phyloP scores from a whole-genome alignment of 78 protist genomes.

The Dictyostelium citrinum region DNA sequence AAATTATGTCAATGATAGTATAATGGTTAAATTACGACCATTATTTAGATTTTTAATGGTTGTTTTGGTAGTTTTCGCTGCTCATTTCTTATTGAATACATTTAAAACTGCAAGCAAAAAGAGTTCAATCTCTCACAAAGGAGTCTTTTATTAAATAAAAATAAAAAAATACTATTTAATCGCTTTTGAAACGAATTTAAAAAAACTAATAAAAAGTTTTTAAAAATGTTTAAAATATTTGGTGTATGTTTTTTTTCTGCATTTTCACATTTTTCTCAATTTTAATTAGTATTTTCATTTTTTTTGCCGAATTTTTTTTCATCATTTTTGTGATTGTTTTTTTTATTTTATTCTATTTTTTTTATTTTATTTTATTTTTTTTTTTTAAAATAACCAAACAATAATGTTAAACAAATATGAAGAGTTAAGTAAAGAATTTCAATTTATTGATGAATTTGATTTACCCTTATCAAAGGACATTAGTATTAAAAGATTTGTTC shows the following conservation, averaged over 20 bases:
- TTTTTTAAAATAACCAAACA: neutral
- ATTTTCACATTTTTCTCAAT: neutral
- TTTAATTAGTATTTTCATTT: no score
- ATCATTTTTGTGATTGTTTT: no score
- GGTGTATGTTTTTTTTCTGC: no score
- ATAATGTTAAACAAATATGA: neutral
- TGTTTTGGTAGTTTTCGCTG: neutral
- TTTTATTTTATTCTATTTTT: no score
- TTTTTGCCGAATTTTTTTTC: no score
- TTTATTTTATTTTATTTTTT: neutral
- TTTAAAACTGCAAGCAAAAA: neutral
- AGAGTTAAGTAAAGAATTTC: neutral
- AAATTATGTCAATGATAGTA: neutral
- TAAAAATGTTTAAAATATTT: no score
- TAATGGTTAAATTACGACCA: neutral
- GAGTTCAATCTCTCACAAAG: neutral
- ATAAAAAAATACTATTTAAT: no score
- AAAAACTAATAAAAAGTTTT: no score
- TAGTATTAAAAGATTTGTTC: slow-evolving; percentile 12
- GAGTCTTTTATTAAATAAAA: neutral
- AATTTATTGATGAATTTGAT: slow-evolving; percentile 44
- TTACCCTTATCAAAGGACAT: neutral
- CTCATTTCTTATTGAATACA: neutral
- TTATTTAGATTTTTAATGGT: neutral
- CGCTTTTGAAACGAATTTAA: no score